phyloP scores from a whole-genome alignment of 768 basidiomycete genomes.

The Russula lepida region DNA sequence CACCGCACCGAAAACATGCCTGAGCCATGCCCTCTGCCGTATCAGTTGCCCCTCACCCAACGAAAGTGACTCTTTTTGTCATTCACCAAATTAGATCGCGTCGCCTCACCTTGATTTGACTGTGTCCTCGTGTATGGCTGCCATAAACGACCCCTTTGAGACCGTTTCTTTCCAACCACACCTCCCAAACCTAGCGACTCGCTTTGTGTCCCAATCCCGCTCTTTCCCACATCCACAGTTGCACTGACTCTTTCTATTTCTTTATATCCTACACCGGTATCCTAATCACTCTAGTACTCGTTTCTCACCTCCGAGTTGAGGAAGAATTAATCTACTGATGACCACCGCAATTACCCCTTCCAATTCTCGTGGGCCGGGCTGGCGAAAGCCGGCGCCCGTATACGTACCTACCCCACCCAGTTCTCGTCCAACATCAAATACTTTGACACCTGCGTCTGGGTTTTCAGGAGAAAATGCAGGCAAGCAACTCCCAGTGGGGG shows the following conservation, averaged over 20 bases:
- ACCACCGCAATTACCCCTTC: slow-evolving; percentile 14
- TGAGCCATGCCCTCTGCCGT: slow-evolving; percentile 3
- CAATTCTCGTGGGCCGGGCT: slow-evolving; percentile 14
- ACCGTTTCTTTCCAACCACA: slow-evolving; percentile 8
- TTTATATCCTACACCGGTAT: slow-evolving; percentile 14
- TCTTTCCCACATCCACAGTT: slow-evolving; percentile 11
- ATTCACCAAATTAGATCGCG: neutral
- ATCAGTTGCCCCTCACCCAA: neutral
- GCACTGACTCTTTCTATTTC: slow-evolving; percentile 3
- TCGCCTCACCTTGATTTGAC: slow-evolving; percentile 9
- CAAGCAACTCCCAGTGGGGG: neutral
- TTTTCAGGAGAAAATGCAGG: neutral
- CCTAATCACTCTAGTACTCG: slow-evolving; percentile 4
- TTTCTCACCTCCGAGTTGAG: slow-evolving; percentile 12
- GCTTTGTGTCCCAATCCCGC: slow-evolving; percentile 7
- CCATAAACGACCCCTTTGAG: neutral
- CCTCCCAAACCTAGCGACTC: neutral
- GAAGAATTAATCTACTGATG: slow-evolving; percentile 2
- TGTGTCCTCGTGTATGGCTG: slow-evolving; percentile 14
- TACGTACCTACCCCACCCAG: slow-evolving; percentile 18
- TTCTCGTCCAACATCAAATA: slow-evolving; percentile 14
- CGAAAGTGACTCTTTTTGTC: neutral
- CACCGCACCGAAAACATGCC: slow-evolving; percentile 9
- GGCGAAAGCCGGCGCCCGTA: slow-evolving; percentile 21
- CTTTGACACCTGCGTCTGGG: slow-evolving; percentile 1